These are phyloP conservation scores for Neurospora sp. DNA, from an alignment of 2,329 filamentous ascomycete genomes.

Conservation along the genomic window DNA sequence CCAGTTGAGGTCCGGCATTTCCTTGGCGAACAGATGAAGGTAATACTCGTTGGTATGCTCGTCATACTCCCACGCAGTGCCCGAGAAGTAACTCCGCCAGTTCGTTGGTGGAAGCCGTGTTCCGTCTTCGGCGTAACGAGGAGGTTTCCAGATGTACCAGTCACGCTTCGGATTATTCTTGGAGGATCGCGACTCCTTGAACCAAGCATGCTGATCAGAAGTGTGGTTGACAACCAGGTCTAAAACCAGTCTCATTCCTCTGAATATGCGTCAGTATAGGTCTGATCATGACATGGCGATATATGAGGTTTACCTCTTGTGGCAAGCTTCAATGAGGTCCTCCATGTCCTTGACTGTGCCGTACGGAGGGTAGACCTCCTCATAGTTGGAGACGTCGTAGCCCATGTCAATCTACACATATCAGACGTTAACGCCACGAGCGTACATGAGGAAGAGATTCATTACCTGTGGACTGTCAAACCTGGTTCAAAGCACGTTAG, in stretches of 20 bases:
- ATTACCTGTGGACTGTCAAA: constrained; percentile 34
- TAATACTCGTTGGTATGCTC: constrained; percentile 66
- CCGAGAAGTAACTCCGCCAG: constrained; percentile 55
- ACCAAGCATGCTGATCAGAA: constrained; percentile 62
- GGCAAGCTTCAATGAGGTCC: constrained; percentile 45
- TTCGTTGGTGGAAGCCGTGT: constrained; percentile 64
- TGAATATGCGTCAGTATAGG: constrained; percentile 11
- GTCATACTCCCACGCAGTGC: constrained; percentile 61
- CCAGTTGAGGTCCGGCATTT: constrained; percentile 84
- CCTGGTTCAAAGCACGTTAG: constrained; percentile 21
- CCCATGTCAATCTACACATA: constrained; percentile 38
- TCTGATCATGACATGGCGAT: no score
- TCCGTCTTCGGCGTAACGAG: constrained; percentile 41
- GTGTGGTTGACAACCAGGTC: constrained; percentile 75
- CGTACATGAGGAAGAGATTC: constrained; percentile 23
- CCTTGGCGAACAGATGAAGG: constrained; percentile 62
- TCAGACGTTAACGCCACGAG: neutral
- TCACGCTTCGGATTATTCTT: constrained; percentile 54
- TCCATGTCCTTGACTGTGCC: constrained; percentile 58
- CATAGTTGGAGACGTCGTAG: constrained; percentile 58
- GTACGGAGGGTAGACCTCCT: constrained; percentile 42
- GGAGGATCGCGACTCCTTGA: constrained; percentile 53
- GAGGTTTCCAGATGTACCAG: constrained; percentile 38
- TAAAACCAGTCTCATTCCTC: constrained; percentile 61
- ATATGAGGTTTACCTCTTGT: constrained; percentile 24